A percentile compares a stretch with the other conserved stretches of the same genome.
phyloP scores from a whole-genome alignment of 805 yeast species.

The Teunomyces barrocoloradensis region DNA sequence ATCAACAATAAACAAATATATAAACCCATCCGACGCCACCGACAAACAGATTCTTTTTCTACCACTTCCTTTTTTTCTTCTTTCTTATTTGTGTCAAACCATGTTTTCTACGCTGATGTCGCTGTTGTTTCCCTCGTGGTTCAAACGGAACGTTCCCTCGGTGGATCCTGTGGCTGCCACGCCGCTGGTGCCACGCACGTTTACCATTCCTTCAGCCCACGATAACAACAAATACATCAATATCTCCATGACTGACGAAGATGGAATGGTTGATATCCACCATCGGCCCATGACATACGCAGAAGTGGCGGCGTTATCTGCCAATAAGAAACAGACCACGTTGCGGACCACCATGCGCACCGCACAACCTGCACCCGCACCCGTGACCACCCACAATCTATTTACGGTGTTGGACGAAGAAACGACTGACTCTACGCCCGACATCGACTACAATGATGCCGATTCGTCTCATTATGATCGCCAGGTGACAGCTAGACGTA shows the following conservation, averaged over 20 bases:
- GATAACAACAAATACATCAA: constrained; percentile 26
- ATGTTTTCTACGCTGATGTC: constrained; percentile 12
- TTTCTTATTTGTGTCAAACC: not conserved
- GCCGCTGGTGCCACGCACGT: constrained; percentile 22
- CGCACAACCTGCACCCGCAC: constrained; percentile 8
- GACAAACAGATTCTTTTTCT: not conserved
- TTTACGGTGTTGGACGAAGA: constrained; percentile 16
- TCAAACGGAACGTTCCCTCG: constrained; percentile 10
- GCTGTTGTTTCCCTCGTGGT: constrained; percentile 11
- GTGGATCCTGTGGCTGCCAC: constrained; percentile 5
- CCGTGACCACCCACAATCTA: constrained; percentile 11
- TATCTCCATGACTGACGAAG: constrained; percentile 34
- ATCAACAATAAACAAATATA: constrained; percentile 6
- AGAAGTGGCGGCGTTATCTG: constrained; percentile 34
- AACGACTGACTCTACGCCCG: constrained; percentile 8
- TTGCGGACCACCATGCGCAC: not conserved
- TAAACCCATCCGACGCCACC: constrained; percentile 3
- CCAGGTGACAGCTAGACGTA: not conserved
- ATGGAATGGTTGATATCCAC: constrained; percentile 35
- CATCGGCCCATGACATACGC: constrained; percentile 40
- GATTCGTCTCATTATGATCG: not conserved
- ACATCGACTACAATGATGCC: constrained; percentile 10
- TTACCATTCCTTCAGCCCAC: constrained; percentile 26
- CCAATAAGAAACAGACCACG: constrained; percentile 1
- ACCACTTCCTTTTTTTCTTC: not conserved